Evolutionary conservation across 2,329 filamentous ascomycete genomes (phyloP).

Genomic region (Albifimbria verrucaria): DNA sequence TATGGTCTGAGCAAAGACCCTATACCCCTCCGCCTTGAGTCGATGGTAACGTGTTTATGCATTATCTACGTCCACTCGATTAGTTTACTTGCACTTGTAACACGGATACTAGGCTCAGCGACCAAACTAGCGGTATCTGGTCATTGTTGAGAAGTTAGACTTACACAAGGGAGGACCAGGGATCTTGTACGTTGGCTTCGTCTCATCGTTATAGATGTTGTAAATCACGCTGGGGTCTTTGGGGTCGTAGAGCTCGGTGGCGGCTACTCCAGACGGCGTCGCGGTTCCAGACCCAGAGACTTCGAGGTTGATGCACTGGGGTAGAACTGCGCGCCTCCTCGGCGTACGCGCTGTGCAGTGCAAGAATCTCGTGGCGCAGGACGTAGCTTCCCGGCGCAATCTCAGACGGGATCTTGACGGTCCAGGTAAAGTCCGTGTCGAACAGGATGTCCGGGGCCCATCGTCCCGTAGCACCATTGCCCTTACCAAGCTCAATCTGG

Average conservation of each 20-base stretch:
- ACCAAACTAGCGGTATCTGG: too few relatives aligned
- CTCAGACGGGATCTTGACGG: not conserved
- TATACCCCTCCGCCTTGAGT: too few relatives aligned
- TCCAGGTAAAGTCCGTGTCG: not conserved
- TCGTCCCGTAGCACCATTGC: not conserved
- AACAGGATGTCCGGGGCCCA: not conserved
- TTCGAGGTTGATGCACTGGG: conserved; percentile 2
- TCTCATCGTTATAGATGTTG: conserved; percentile 1
- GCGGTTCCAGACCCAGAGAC: not conserved
- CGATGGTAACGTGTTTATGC: too few relatives aligned
- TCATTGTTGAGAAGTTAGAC: too few relatives aligned
- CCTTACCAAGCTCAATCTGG: not conserved
- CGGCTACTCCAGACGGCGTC: not conserved
- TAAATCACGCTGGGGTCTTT: not conserved
- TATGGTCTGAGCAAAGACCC: too few relatives aligned
- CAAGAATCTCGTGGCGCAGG: conserved; percentile 3
- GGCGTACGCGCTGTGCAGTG: not conserved
- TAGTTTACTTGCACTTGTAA: too few relatives aligned
- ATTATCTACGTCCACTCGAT: too few relatives aligned
- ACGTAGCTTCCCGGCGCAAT: conserved; percentile 2
- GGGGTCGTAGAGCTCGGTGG: not conserved
- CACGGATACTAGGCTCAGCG: too few relatives aligned
- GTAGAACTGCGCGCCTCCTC: conserved; percentile 1
- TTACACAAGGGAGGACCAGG: not conserved
- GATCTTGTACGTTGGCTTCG: not conserved